These are phyloP conservation scores for Fusarium mundagurra DNA, from an alignment of 2,329 filamentous ascomycete species.

Conservation along the genomic window DNA sequence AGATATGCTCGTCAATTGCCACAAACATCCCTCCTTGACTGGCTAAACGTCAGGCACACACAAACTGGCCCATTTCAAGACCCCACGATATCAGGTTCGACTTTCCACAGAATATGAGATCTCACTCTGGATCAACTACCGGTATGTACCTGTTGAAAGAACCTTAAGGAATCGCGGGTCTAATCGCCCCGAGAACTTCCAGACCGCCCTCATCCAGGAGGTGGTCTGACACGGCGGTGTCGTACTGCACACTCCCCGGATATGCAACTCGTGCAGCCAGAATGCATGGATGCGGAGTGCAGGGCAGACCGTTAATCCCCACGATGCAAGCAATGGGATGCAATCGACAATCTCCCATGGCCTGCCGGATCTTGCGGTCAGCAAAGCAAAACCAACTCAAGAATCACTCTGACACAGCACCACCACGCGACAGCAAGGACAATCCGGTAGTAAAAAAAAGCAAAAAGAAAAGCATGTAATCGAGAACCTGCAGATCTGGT, in stretches of 20 bases:
- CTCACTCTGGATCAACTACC: conserved; percentile 3
- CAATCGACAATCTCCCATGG: conserved; percentile 14
- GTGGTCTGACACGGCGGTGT: conserved; percentile 14
- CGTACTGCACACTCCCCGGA: conserved; percentile 15
- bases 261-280: conserved; percentile 16
- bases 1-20: not conserved
- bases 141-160: not conserved
- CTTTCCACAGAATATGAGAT: not conserved
- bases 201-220: conserved; percentile 26
- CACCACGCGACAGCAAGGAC: not conserved
- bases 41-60: conserved; percentile 7
- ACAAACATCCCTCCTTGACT: not conserved
- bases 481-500: conserved; percentile 17
- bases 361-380: conserved; percentile 25
- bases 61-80: not conserved
- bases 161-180: not conserved
- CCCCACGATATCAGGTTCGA: not conserved
- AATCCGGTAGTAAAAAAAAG: conserved; percentile 2
- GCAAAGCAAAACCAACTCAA: conserved; percentile 1
- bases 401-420: not conserved
- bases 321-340: conserved; percentile 23
- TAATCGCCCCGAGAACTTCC: conserved; percentile 27
- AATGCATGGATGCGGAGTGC: conserved; percentile 25
- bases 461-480: conserved; percentile 22
- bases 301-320: conserved; percentile 17